These are phyloP conservation scores for Lactarius evosmus DNA, from an alignment of 768 basidiomycete genomes.

Conservation along the genomic window DNA sequence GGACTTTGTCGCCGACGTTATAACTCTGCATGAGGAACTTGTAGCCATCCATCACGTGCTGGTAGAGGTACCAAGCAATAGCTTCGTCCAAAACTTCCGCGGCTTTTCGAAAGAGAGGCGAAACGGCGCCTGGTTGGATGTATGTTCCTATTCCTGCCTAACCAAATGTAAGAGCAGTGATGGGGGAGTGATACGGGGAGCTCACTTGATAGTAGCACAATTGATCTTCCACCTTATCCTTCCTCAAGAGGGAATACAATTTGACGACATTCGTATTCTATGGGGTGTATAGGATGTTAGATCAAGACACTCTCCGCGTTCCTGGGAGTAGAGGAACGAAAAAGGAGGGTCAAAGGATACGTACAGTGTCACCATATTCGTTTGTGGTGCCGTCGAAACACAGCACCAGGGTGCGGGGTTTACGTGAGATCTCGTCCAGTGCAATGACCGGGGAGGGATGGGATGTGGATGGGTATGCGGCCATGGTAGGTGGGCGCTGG, in stretches of 20 bases:
- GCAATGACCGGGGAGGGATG: neutral
- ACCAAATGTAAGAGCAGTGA: neutral
- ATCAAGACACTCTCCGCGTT: neutral
- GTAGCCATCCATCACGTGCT: slow-evolving; percentile 74
- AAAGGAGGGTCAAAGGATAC: neutral
- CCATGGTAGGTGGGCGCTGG: neutral
- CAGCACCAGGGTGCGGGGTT: slow-evolving; percentile 23
- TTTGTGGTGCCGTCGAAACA: slow-evolving; percentile 28
- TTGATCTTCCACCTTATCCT: slow-evolving; percentile 38
- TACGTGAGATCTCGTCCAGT: slow-evolving; percentile 25
- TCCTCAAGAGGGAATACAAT: slow-evolving; percentile 39
- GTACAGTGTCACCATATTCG: slow-evolving; percentile 8
- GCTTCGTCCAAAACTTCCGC: slow-evolving; percentile 66
- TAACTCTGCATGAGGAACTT: slow-evolving; percentile 78
- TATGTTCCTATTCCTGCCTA: slow-evolving; percentile 50
- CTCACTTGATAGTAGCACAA: slow-evolving; percentile 66
- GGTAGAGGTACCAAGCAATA: slow-evolving; percentile 73
- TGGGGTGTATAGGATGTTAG: slow-evolving; percentile 14
- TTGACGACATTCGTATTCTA: slow-evolving; percentile 44
- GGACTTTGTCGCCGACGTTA: slow-evolving; percentile 67
- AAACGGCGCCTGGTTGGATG: slow-evolving; percentile 63
- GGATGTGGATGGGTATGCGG: neutral
- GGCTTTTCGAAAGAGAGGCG: slow-evolving; percentile 53
- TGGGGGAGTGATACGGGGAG: neutral
- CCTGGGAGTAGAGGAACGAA: neutral